These are phyloP conservation scores for Cystofilobasidium ferigula DNA, from an alignment of 768 basidiomycete species.

Conservation along the genomic window DNA sequence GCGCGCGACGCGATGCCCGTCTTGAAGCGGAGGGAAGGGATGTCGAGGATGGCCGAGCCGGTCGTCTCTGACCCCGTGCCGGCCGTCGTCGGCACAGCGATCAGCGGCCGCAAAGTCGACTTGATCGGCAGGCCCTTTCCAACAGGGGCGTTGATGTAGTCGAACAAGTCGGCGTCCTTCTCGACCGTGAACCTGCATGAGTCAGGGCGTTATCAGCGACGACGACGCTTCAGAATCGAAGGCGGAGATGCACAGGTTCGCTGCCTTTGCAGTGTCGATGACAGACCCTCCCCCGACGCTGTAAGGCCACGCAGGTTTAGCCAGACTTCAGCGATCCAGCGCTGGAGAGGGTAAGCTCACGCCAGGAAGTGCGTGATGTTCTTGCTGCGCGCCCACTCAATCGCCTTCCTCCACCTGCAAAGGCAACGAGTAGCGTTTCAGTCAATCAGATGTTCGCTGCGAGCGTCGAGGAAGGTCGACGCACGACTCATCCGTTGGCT, in stretches of 20 bases:
- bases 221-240: too few relatives aligned
- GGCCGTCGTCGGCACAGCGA: slow-evolving; percentile 66
- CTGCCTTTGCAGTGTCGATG: slow-evolving; percentile 90
- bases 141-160: slow-evolving; percentile 93
- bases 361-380: slow-evolving; percentile 90
- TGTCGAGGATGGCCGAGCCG: slow-evolving; percentile 85
- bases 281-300: slow-evolving; percentile 88
- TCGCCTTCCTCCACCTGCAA: slow-evolving; percentile 70
- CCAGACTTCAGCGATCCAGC: too few relatives aligned
- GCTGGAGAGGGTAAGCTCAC: slow-evolving; percentile 43
- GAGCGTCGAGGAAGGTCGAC: slow-evolving; percentile 15
- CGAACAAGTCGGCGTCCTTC: slow-evolving; percentile 81
- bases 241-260: slow-evolving; percentile 86
- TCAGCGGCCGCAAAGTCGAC: slow-evolving; percentile 64
- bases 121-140: slow-evolving; percentile 59
- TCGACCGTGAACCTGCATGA: slow-evolving; percentile 66
- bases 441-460: not conserved
- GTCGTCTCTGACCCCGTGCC: slow-evolving; percentile 78
- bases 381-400: slow-evolving; percentile 70
- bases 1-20: slow-evolving; percentile 91
- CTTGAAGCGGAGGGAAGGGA: slow-evolving; percentile 84
- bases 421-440: not conserved
- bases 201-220: slow-evolving; percentile 28
- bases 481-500: slow-evolving; percentile 66
- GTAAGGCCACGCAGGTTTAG: slow-evolving; percentile 12